Conservation (phyloP, 352 stramenopile species). For the Thalassiosira hispida region DNA sequence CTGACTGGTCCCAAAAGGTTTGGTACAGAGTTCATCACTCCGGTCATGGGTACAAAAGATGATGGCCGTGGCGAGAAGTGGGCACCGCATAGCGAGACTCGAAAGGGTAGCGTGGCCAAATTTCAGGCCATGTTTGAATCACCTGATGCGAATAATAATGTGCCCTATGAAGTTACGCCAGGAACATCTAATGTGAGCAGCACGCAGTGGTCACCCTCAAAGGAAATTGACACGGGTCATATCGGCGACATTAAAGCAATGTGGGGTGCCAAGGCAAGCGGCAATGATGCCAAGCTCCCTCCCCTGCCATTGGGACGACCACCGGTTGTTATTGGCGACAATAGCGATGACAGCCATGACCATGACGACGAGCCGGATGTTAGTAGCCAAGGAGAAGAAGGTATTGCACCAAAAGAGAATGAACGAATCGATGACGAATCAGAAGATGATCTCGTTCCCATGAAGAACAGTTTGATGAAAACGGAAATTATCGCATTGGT, state of each 20-base stretch:
- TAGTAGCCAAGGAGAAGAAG: no score
- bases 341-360: no score
- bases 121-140: no score
- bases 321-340: no score
- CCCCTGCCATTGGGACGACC: no score
- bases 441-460: neutral
- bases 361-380: no score
- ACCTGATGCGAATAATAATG: no score
- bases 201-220: neutral
- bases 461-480: neutral
- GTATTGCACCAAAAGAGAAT: neutral
- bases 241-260: neutral
- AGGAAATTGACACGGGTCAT: slow-evolving; percentile 1
- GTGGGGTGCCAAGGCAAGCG: neutral
- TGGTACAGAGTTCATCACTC: no score
- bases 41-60: no score
- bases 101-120: no score
- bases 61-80: neutral
- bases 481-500: slow-evolving; percentile 13
- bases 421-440: neutral
- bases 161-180: neutral
- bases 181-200: neutral
- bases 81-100: neutral
- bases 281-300: no score
- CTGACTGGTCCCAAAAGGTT: no score